Base-by-base conservation (phyloP, 2,329 filamentous ascomycete genomes). In the Tetracladium maxilliforme region DNA sequence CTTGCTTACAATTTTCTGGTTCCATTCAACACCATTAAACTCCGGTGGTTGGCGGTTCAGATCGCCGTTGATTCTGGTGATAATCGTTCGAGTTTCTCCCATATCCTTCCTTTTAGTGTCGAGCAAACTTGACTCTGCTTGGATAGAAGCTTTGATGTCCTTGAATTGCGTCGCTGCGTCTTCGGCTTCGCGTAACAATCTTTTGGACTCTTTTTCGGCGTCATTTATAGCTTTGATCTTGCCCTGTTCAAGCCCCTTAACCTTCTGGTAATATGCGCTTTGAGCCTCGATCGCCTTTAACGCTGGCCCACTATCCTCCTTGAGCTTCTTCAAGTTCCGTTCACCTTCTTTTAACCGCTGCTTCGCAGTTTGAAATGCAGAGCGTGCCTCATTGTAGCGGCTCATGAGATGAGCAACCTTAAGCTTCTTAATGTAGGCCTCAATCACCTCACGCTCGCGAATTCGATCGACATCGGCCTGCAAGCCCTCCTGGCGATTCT, bases 401-500 rank as follows among this genome's bases (percentile, higher is more conserved):
- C 77, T 63, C 19, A 84, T 56, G 0, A 78, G 70, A 19, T 73
- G 64, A 14, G 70, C 64, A 18, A 64, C 65, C 34, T 77, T 60
- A 22, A 93, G 58, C 23, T 76, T 58, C 14, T 64, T 54, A 5
- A 87, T 61, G 29, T 65, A 68, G 26, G 66, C 54, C 39, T 76
- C 58, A 24, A 84, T 69, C 26, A 69, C 61, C 28, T 76, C 68
- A 29, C 84, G 70, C 45, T 95, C 77, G 24, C 70, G 69, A 41
- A 90, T 64, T 34, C 81, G 73, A 38, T 92, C 76, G 14, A 95
- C 84, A 40, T 94, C 86, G 7, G 69, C 73, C 40, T 80, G 70
- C 22, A 92, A 69, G 24, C 70, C 38, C 32, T 67, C 57, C 34
- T 95, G 87, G 15, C 83, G 71, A 20, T 56, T 63, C 43, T 92